Conservation (phyloP, 192 early-diverging fungal species). For the Podila epigama region DNA sequence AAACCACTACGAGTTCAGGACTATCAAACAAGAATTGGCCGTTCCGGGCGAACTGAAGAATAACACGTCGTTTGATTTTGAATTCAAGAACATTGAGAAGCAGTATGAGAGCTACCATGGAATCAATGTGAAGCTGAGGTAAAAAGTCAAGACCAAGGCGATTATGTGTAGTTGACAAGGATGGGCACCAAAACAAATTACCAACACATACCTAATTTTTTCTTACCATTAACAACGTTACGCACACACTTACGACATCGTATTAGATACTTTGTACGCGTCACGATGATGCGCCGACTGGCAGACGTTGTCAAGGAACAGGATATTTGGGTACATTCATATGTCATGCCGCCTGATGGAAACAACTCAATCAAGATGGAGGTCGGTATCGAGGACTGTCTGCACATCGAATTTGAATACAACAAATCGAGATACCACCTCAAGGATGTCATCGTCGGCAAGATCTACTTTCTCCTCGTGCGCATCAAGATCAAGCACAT, state of each 20-base stretch:
- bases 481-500: constrained; percentile 99
- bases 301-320: constrained; percentile 89
- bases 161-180: not conserved
- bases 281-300: constrained; percentile 87
- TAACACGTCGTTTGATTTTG: constrained; percentile 87
- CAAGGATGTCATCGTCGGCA: constrained; percentile 99
- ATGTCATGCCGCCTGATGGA: constrained; percentile 88
- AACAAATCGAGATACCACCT: constrained; percentile 98
- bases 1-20: constrained; percentile 94
- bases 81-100: constrained; percentile 99
- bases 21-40: constrained; percentile 93
- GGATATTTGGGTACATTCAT: constrained; percentile 99
- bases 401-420: constrained; percentile 99
- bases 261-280: constrained; percentile 90
- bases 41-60: constrained; percentile 90
- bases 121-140: constrained; percentile 96
- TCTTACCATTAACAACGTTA: not conserved
- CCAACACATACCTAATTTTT: not conserved
- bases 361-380: constrained; percentile 99
- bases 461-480: constrained; percentile 98
- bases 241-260: not conserved
- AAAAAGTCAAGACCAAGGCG: not conserved
- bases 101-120: constrained; percentile 98
- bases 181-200: not conserved
- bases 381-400: constrained; percentile 98